These are phyloP conservation scores for Fusarium napiforme DNA, from an alignment of 2,329 filamentous ascomycete genomes.

Conservation along the genomic window DNA sequence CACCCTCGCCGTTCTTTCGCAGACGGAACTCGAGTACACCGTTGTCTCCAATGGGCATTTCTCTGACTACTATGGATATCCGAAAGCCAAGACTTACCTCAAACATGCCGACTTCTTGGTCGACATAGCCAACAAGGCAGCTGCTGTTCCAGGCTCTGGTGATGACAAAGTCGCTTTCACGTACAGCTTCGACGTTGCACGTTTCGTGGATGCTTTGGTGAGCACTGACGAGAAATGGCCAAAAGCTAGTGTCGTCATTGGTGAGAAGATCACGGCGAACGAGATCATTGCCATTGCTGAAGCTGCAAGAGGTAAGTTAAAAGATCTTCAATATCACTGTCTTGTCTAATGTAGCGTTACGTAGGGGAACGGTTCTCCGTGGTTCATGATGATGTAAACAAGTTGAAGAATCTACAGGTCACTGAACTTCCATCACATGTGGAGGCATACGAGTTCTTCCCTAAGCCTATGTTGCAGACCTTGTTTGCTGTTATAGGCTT, in stretches of 20 bases:
- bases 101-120: not conserved
- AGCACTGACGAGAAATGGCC: not conserved
- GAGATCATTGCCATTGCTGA: not conserved
- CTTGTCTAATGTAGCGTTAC: not conserved
- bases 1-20: not conserved
- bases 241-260: not conserved
- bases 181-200: not conserved
- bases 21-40: not conserved
- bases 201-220: not conserved
- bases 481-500: not conserved
- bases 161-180: fast-evolving
- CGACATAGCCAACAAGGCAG: not conserved
- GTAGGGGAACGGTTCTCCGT: not conserved
- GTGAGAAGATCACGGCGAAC: not conserved
- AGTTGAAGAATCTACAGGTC: not conserved
- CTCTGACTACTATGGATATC: not conserved
- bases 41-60: not conserved
- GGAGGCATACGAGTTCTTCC: not conserved
- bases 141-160: not conserved
- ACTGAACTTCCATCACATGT: not conserved
- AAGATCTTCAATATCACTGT: too few species aligned
- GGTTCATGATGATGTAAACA: not conserved
- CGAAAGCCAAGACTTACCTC: not conserved
- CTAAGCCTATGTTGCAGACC: not conserved
- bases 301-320: not conserved